These are phyloP conservation scores for Gautieria morchelliformis DNA, from an alignment of 768 basidiomycete genomes.

Conservation along the genomic window DNA sequence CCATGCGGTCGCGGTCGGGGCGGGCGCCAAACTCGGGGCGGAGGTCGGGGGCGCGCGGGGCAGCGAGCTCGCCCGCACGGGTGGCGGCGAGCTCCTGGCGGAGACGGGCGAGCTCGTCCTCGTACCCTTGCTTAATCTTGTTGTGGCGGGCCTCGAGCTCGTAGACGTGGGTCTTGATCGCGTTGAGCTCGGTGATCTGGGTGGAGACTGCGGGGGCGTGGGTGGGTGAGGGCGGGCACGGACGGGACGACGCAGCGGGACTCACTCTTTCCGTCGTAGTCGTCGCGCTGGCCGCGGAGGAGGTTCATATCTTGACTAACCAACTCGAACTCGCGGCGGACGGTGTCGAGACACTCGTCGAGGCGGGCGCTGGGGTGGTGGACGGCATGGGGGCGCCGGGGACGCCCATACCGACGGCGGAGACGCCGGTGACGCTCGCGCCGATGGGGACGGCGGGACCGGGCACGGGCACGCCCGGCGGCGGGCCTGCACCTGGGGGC, in stretches of 20 bases:
- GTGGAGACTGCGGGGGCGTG: conserved; percentile 49
- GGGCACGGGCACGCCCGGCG: conserved; percentile 1
- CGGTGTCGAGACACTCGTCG: conserved; percentile 70
- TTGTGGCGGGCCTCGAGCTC: conserved; percentile 85
- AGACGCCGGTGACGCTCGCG: too few relatives aligned
- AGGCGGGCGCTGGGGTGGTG: conserved; percentile 34
- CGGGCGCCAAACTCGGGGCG: background rate
- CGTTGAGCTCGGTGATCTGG: conserved; percentile 85
- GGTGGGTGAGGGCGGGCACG: background rate
- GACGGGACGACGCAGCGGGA: conserved; percentile 11
- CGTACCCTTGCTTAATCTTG: conserved; percentile 80
- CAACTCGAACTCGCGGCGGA: conserved; percentile 78
- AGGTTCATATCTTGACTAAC: conserved; percentile 57
- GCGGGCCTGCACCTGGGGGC: too few relatives aligned
- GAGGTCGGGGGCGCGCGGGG: conserved; percentile 7
- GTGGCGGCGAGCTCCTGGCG: conserved; percentile 55
- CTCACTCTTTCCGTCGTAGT: conserved; percentile 83
- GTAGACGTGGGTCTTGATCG: conserved; percentile 82
- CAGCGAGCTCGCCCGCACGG: conserved; percentile 25
- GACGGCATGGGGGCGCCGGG: conserved; percentile 20
- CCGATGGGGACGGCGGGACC: too few relatives aligned
- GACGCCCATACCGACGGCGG: conserved; percentile 4
- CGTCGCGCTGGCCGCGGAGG: conserved; percentile 73
- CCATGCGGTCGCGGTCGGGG: background rate
- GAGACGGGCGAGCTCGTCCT: conserved; percentile 69